A percentile compares a stretch with the other conserved stretches of the same genome.
Evolutionary conservation across 139 green algal genomes (phyloP).

Genomic region (Coccomyxa sp.): DNA sequence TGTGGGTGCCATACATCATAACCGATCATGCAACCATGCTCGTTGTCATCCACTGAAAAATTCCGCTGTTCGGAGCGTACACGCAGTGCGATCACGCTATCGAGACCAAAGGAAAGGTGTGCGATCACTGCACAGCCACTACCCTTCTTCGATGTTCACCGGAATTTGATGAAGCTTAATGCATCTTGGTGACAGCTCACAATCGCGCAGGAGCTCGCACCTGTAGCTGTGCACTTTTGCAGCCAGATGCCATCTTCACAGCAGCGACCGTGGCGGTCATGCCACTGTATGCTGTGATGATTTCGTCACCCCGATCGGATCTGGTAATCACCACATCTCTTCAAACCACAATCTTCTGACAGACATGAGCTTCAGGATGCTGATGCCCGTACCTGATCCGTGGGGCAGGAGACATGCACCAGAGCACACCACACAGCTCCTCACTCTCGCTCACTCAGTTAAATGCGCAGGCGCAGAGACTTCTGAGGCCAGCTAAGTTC

Average conservation of each 20-base stretch:
- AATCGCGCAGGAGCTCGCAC: background rate
- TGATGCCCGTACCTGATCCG: background rate
- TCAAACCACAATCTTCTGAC: background rate
- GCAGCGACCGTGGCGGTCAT: conserved; percentile 53
- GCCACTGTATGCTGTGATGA: conserved; percentile 60
- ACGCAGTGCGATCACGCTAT: too few species aligned
- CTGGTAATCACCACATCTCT: conserved; percentile 14
- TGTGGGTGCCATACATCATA: too few species aligned
- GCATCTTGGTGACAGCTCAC: background rate
- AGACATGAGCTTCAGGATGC: background rate
- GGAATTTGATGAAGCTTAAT: background rate
- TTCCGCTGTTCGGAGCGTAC: too few species aligned
- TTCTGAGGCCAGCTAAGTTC: background rate
- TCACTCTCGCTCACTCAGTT: background rate
- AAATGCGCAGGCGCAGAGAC: background rate
- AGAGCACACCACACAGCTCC: background rate
- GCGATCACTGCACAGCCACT: background rate
- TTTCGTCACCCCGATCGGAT: conserved; percentile 30
- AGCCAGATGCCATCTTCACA: conserved; percentile 43
- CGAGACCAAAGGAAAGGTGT: background rate
- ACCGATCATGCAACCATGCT: too few species aligned
- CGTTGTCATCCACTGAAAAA: too few species aligned
- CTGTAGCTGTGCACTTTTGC: background rate
- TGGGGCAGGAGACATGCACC: background rate
- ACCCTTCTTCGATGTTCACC: background rate